Evolutionary conservation across 805 yeast genomes (phyloP).

Genomic region (Yarrowia sp.): DNA sequence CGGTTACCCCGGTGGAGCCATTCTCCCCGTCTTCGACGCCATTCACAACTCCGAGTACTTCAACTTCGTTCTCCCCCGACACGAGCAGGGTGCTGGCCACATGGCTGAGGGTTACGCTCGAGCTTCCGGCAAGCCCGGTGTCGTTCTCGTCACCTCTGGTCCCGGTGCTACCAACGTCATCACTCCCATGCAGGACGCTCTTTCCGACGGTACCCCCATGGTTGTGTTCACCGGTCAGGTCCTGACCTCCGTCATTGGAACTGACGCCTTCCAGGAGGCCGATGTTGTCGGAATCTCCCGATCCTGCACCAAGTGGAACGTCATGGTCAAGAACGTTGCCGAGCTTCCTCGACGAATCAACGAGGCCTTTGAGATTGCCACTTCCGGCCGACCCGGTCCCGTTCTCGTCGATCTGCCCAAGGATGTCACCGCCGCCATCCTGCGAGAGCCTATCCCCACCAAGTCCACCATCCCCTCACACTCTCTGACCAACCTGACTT

Average conservation of each 20-base stretch:
- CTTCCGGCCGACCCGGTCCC: slow-evolving; percentile 97
- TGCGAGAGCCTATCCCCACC: slow-evolving; percentile 88
- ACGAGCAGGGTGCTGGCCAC: slow-evolving; percentile 99
- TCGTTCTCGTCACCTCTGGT: slow-evolving; percentile 97
- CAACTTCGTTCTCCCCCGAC: slow-evolving; percentile 90
- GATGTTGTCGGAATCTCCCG: slow-evolving; percentile 97
- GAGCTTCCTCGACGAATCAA: slow-evolving; percentile 95
- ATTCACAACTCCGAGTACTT: slow-evolving; percentile 89
- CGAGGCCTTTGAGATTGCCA: slow-evolving; percentile 97
- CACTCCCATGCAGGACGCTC: slow-evolving; percentile 98
- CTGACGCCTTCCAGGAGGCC: slow-evolving; percentile 99
- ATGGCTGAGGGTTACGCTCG: slow-evolving; percentile 99
- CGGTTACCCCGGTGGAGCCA: slow-evolving; percentile 99
- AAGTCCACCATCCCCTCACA: slow-evolving; percentile 68
- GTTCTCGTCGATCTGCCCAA: slow-evolving; percentile 97
- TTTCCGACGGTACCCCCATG: slow-evolving; percentile 96
- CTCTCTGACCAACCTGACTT: slow-evolving; percentile 73
- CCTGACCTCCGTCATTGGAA: slow-evolving; percentile 92
- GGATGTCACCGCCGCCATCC: slow-evolving; percentile 93
- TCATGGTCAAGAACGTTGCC: slow-evolving; percentile 93
- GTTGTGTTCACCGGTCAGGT: slow-evolving; percentile 98
- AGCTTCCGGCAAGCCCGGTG: slow-evolving; percentile 96
- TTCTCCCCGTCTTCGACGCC: slow-evolving; percentile 96
- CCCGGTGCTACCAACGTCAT: slow-evolving; percentile 99
- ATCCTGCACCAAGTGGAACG: slow-evolving; percentile 98